Evolutionary conservation across 768 basidiomycete genomes (phyloP), one percentile per base, ranked within the genome.

Genomic region (Chalciporus chontae): DNA sequence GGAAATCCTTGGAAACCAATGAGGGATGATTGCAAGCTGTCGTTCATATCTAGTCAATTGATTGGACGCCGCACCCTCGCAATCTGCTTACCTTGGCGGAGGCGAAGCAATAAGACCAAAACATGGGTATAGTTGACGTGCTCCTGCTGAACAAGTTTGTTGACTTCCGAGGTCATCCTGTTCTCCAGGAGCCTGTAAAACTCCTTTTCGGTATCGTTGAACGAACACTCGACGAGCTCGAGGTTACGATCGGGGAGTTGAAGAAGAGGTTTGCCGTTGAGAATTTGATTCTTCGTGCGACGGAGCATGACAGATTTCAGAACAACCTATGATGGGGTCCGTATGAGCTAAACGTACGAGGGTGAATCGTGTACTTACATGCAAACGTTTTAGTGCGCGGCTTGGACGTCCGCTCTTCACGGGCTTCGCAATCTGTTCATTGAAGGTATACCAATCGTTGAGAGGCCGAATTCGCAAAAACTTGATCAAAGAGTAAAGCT

Each of bases 21-120:
- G 80, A 75, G 0, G 94, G 93, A 60, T 96, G 94, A 58, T 92
- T 88, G 64, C 94, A 97, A 0, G 94, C 94, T 95, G 48, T 27
- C 8, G 19, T 29, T 42, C 40, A 29, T 52, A 7, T 40, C 21
- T 46, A 18, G 17, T 51, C 34, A 50, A 29, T 24, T 11, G 9
- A 31, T 6, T 40, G n/a, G 29, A 26, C 45, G 34, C n/a, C 43
- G 23, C 49, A 36, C 19, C 26, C 14, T 13, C 19, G 27, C n/a
- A 18, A 26, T 45, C 23, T 2, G 5, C 76, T 24, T 52, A 87
- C 94, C 91, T 79, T 99, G 95, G 24, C 95, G 84, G 41, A 97
- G 74, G 26, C 95, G 80, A 42, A 96, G 77, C 53, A 90, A 75
- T 27, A 90, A 64, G 14, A 87, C 72, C 57, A 90, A 71, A 5